Evolutionary conservation across 345 rosid species (phyloP), one percentile per base, ranked within the genome.

Genomic region (Pugionium dolabratum): DNA sequence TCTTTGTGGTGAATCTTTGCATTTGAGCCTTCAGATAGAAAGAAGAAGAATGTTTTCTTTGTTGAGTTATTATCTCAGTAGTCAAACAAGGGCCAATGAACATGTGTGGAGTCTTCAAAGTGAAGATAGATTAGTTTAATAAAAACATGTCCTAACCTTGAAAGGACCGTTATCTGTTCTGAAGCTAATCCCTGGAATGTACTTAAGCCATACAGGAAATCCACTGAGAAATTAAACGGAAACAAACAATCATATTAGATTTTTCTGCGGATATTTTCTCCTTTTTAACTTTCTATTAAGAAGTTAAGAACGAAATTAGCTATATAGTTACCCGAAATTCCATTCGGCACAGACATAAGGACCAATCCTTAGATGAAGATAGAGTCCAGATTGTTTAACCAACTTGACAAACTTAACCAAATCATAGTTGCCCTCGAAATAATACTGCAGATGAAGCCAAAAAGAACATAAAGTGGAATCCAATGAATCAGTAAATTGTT

Each of bases 301-400:
- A 62, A 48, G 4, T 4, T 6, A 61, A 53, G 72, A 62, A 50
- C 29, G 0, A 48, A 64, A 33, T 40, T 11, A 48, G 67, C 41
- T 25, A 34, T n/a, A 46, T 55, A 52, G 54, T 76, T 87, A 95
- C 99, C 99, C 97, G 49, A 95, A 91, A 77, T 95, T 91, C 97
- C 97, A 95, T 69, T 95, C 97, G 3, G 99, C 99, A 72, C 99
- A 95, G 73, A 87, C 87, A 82, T 95, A 95, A 75, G 97, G 99
- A 70, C 99, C 99, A 80, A 95, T 79, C 82, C 99, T 82, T 47
- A 95, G 93, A 82, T 95, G 84, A 78, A 84, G 90, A 81, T 83
- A 87, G 37, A 95, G 96, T 11, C 97, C 99, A 51, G 95, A 90
- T 68, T 89, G 82, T 71, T 82, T 42, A 74, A 72, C 91, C 79